Percentiles rank a stretch among this genome's conserved stretches.
These are phyloP conservation scores for Erodium moschatum DNA, from an alignment of 441 rosid species.

Conservation along the genomic window DNA sequence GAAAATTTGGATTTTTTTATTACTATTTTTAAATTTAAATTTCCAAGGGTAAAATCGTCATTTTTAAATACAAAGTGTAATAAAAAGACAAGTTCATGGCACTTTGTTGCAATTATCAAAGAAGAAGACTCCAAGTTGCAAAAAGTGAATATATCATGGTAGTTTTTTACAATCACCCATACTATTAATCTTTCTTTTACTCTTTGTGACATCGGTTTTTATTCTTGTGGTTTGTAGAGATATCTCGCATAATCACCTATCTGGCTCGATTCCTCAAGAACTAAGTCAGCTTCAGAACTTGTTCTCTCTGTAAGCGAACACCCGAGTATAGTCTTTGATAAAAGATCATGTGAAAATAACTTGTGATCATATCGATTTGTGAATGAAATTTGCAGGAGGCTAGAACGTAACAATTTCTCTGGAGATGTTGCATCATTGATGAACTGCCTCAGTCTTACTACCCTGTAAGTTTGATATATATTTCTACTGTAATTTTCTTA, in stretches of 20 bases:
- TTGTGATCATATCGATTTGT: not conserved
- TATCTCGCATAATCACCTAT: slow-evolving; percentile 76
- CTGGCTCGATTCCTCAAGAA: slow-evolving; percentile 74
- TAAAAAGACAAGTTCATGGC: too few species aligned
- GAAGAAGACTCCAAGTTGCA: too few species aligned
- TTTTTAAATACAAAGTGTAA: too few species aligned
- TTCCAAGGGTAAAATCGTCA: too few species aligned
- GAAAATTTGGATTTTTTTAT: too few species aligned
- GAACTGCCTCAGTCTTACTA: slow-evolving; percentile 63
- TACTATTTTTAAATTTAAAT: too few species aligned
- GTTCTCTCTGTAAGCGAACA: slow-evolving; percentile 45
- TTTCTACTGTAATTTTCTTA: not conserved
- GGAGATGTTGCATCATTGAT: slow-evolving; percentile 79
- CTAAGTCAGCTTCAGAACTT: slow-evolving; percentile 73
- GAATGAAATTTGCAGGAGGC: slow-evolving; percentile 34
- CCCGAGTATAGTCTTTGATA: too few species aligned
- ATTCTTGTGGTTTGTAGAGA: slow-evolving; percentile 44
- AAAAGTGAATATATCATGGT: not conserved
- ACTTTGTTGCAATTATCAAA: too few species aligned
- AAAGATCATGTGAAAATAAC: not conserved
- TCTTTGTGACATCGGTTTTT: slow-evolving; percentile 17
- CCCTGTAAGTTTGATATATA: slow-evolving; percentile 35
- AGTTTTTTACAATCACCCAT: too few species aligned
- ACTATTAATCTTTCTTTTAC: not conserved
- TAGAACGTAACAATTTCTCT: slow-evolving; percentile 59